phyloP scores from a whole-genome alignment of 345 rosid species.

The Hibiscus mutabilis region DNA sequence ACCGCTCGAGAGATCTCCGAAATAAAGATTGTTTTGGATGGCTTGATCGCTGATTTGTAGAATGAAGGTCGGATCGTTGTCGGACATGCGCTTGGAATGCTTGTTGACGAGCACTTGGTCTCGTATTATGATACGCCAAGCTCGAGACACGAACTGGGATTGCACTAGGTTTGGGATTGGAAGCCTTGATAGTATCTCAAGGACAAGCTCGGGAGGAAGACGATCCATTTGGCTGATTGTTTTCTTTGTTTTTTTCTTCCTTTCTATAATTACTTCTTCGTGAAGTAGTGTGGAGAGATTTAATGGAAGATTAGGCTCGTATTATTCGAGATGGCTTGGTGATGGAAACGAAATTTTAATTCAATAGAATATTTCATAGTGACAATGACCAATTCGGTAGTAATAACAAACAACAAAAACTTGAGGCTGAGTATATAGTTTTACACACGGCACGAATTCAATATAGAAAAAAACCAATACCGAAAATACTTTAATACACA shows the following conservation, averaged over 20 bases:
- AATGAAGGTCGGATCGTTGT: conserved; percentile 40
- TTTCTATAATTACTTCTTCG: conserved; percentile 10
- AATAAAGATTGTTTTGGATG: conserved; percentile 40
- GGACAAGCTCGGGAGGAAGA: conserved; percentile 50
- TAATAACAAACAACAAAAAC: background rate
- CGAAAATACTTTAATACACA: too few relatives aligned
- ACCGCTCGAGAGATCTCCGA: conserved; percentile 30
- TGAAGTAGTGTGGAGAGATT: background rate
- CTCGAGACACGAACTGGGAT: conserved; percentile 38
- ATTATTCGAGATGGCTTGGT: conserved; percentile 7
- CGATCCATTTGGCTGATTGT: conserved; percentile 26
- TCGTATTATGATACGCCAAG: conserved; percentile 35
- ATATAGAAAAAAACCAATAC: too few relatives aligned
- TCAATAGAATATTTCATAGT: background rate
- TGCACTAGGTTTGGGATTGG: conserved; percentile 43
- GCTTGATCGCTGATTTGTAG: conserved; percentile 45
- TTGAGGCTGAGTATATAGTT: too few relatives aligned
- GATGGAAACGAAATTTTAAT: background rate
- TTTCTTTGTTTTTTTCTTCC: background rate
- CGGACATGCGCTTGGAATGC: conserved; percentile 12
- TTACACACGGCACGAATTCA: too few relatives aligned
- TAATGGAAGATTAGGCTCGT: background rate
- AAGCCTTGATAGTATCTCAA: conserved; percentile 56
- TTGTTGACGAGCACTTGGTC: conserved; percentile 28
- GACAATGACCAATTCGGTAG: background rate